Conservation (phyloP, 2,329 filamentous ascomycete species). For the Plectosphaerella sp. region DNA sequence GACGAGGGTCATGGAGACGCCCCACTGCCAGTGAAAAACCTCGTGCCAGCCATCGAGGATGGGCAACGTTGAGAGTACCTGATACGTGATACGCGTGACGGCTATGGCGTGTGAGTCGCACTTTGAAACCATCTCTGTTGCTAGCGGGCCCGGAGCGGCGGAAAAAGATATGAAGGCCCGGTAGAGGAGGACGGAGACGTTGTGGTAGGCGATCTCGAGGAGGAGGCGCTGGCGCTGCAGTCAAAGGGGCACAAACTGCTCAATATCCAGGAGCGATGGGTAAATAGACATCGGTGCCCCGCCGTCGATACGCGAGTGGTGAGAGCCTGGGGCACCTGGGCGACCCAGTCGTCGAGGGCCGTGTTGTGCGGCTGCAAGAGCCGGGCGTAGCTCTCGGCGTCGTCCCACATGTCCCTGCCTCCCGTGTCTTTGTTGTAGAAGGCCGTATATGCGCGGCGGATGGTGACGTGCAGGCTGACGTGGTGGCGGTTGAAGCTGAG, state of each 20-base stretch:
- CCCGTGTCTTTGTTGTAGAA: background rate
- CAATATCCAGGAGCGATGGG: conserved; percentile 19
- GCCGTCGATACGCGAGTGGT: background rate
- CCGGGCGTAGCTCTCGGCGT: background rate
- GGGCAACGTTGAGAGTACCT: conserved; percentile 16
- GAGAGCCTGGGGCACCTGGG: background rate
- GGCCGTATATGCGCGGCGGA: background rate
- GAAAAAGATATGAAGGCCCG: background rate
- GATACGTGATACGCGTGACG: conserved; percentile 19
- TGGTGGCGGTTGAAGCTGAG: conserved; percentile 1
- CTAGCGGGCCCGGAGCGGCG: conserved; percentile 22
- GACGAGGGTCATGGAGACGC: conserved; percentile 22
- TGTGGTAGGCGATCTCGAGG: conserved; percentile 38
- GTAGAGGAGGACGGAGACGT: conserved; percentile 13
- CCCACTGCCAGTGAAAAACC: conserved; percentile 19
- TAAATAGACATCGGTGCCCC: conserved; percentile 14
- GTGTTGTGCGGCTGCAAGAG: background rate
- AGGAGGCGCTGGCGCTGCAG: conserved; percentile 34
- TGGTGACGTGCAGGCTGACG: background rate
- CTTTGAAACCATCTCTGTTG: conserved; percentile 16
- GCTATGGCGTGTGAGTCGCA: conserved; percentile 19
- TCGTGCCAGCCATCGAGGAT: conserved; percentile 22
- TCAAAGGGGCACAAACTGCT: conserved; percentile 31
- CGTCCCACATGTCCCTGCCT: conserved; percentile 1
- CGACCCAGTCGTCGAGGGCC: background rate